Base-by-base conservation (phyloP, 108 stramenopile genomes). In the Parmales sp. region DNA sequence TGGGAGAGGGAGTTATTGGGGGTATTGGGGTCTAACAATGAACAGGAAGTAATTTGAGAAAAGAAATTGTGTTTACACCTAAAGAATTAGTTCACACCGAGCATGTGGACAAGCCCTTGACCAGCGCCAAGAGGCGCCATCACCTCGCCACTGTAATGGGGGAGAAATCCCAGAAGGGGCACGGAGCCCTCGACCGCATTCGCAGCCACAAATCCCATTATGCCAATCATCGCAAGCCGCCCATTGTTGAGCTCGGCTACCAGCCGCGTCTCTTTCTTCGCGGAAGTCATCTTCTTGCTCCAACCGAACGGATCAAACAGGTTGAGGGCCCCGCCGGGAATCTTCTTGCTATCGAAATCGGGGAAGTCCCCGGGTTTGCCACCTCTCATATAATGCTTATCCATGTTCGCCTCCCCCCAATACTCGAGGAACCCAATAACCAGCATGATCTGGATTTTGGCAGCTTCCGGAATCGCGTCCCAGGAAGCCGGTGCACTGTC, bases 221-320 rank as follows among this genome's bases (percentile, higher is more conserved):
- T 86, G 63, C 88, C 88, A 63, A 89, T 72, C 79, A 73, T 70
- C 39, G 87, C 87, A 51, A 86, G 67, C 63, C 87, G 79, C 73
- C 87, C 87, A 67, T 88, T 88, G 83, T 88, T 88, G 65, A 88
- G 26, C 77, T 88, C 87, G 60, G 72, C 65, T 65, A 79, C 68
- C 39, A 78, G 81, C 28, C 54, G 4, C 29, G 5, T 37, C 41
- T 72, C 81, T 19, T 69, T 69, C 28, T 65, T 49, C 69, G 46
- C 64, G 37, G 54, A 1, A 34, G 54, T 5, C 38, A 72, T 65
- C 34, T 74, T 44, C 63, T 70, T 70, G 39, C 34, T 36, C 50
- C 72, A 65, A 22, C 69, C 73, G 51, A 78, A 75, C 50, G 82
- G 82, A 51, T 80, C 80, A 67, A 76, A 80, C 38, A 78, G 71